Evolutionary conservation across 2,329 filamentous ascomycete species (phyloP).

Genomic region (Ophioceras dolichostomum): DNA sequence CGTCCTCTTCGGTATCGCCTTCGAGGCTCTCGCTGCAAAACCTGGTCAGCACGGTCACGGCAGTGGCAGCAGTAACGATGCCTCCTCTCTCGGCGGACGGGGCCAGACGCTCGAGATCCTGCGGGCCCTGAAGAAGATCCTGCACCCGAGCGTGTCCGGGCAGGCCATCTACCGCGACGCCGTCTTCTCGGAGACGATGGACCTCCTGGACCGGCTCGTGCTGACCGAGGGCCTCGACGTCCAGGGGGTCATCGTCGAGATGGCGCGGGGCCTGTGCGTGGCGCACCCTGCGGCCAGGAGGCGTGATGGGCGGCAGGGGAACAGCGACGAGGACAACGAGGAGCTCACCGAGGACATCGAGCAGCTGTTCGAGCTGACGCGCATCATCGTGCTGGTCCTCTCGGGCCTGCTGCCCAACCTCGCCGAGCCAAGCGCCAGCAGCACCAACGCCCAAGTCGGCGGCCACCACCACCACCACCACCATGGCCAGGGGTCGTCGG

Average conservation of each 20-base stretch:
- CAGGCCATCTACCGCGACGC: slow-evolving; percentile 94
- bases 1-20: slow-evolving; percentile 89
- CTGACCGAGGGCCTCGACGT: slow-evolving; percentile 83
- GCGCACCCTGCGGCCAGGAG: slow-evolving; percentile 81
- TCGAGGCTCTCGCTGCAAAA: slow-evolving; percentile 84
- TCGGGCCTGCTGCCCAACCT: slow-evolving; percentile 79
- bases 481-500: background rate
- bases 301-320: slow-evolving; percentile 28
- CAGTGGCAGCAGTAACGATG: too few species aligned
- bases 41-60: too few species aligned
- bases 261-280: slow-evolving; percentile 79
- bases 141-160: slow-evolving; percentile 87
- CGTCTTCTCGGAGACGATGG: slow-evolving; percentile 95
- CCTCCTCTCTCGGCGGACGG: slow-evolving; percentile 55
- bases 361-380: slow-evolving; percentile 90
- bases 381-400: slow-evolving; percentile 89
- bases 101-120: slow-evolving; percentile 76
- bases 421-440: too few species aligned
- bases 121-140: slow-evolving; percentile 83
- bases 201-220: slow-evolving; percentile 82
- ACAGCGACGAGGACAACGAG: slow-evolving; percentile 39
- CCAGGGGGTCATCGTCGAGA: slow-evolving; percentile 86
- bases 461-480: slow-evolving; percentile 16
- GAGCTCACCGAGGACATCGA: slow-evolving; percentile 94
- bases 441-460: slow-evolving; percentile 44